Percentiles rank a stretch among this genome's conserved stretches.
These are phyloP conservation scores for Apiospora kogelbergensis DNA, from an alignment of 2,329 filamentous ascomycete species.

Conservation along the genomic window DNA sequence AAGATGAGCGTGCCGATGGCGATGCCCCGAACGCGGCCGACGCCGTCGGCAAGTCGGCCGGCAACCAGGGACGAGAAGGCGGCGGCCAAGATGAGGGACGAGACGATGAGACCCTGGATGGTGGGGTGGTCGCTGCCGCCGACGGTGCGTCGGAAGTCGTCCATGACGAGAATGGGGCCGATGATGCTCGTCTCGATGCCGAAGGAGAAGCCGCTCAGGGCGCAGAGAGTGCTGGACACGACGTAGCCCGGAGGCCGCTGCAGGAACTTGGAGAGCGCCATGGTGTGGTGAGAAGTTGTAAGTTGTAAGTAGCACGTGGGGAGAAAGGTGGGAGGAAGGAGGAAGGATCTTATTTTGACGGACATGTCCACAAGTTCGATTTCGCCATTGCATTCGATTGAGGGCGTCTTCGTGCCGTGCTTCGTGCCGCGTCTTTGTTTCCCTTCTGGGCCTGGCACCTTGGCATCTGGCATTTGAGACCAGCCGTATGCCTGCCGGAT, in stretches of 20 bases:
- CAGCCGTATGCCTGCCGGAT: too few species aligned
- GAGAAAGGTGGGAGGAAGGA: too few species aligned
- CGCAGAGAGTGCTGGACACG: conserved; percentile 9
- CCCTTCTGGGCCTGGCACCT: too few species aligned
- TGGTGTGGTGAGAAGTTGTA: too few species aligned
- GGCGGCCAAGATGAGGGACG: conserved; percentile 15
- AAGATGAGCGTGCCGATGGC: conserved; percentile 14
- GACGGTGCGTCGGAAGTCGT: conserved; percentile 10
- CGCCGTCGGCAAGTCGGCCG: conserved; percentile 13
- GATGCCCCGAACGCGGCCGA: conserved; percentile 12
- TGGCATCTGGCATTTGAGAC: too few species aligned
- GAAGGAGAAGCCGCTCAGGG: conserved; percentile 14
- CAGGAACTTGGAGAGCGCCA: neutral
- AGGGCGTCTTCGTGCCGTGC: too few species aligned
- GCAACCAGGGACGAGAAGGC: conserved; percentile 14
- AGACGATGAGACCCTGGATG: conserved; percentile 17
- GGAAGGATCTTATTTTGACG: too few species aligned
- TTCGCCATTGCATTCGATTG: too few species aligned
- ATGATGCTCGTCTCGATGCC: conserved; percentile 18
- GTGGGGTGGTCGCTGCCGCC: conserved; percentile 12
- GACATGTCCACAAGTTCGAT: too few species aligned
- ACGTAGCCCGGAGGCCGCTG: conserved; percentile 11
- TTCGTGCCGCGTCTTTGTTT: too few species aligned
- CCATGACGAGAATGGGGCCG: conserved; percentile 16
- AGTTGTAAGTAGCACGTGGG: too few species aligned